These are phyloP conservation scores for Lichtheimia ornata DNA, from an alignment of 371 early-diverging fungal genomes.

Conservation along the genomic window DNA sequence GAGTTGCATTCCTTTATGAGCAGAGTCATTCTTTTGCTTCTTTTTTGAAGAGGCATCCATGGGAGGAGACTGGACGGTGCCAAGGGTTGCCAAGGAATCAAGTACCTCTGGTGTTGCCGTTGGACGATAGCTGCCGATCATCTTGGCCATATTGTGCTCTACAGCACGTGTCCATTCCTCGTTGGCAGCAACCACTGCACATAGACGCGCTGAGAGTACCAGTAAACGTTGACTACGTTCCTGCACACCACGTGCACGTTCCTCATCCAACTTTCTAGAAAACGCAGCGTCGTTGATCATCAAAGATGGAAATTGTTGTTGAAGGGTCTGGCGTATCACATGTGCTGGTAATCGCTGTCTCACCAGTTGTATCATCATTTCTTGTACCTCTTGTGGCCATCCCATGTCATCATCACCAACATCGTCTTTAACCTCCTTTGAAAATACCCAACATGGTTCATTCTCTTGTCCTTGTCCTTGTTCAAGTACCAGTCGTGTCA, in stretches of 20 bases:
- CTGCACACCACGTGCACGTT: constrained; percentile 47
- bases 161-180: constrained; percentile 40
- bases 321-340: constrained; percentile 57
- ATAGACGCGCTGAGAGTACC: constrained; percentile 30
- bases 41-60: background rate
- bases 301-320: constrained; percentile 56
- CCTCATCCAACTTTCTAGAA: constrained; percentile 62
- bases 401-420: too few species aligned
- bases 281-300: constrained; percentile 64
- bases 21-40: background rate
- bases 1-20: background rate
- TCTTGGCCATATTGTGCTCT: constrained; percentile 30
- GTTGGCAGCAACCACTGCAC: constrained; percentile 36
- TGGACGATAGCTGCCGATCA: constrained; percentile 32
- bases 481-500: too few species aligned
- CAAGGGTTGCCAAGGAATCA: background rate
- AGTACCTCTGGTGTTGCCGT: constrained; percentile 15
- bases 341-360: constrained; percentile 40
- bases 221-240: constrained; percentile 37
- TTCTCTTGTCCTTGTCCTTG: too few species aligned
- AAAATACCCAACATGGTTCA: background rate
- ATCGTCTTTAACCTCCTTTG: constrained; percentile 13
- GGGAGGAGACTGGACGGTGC: background rate
- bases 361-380: constrained; percentile 37
- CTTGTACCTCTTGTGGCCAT: constrained; percentile 49